Conservation (phyloP, 2,329 filamentous ascomycete species). For the Dichotomopilus funicola region DNA sequence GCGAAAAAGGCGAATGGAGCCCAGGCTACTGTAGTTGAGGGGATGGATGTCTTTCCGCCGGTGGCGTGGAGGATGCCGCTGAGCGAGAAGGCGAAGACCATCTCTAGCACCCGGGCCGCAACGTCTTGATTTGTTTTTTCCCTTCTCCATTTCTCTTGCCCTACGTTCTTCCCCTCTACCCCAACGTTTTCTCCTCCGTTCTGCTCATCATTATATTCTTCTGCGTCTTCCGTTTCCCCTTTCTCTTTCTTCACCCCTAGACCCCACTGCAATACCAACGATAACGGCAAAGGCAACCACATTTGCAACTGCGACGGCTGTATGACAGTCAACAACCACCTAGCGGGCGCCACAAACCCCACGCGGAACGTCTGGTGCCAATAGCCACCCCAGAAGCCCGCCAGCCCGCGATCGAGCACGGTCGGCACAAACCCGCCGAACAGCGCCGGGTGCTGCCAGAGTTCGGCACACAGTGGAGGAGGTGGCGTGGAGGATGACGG, state of each 20-base stretch:
- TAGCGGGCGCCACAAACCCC: conserved; percentile 57
- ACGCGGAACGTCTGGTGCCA: conserved; percentile 90
- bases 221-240: no score
- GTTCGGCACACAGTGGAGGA: conserved; percentile 41
- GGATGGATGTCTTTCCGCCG: conserved; percentile 57
- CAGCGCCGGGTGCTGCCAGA: conserved; percentile 49
- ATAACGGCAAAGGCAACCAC: no score
- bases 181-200: no score
- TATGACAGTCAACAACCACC: conserved; percentile 34
- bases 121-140: no score
- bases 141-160: no score
- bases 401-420: conserved; percentile 63
- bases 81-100: conserved; percentile 52
- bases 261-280: no score
- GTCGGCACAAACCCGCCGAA: conserved; percentile 46
- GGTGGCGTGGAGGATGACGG: conserved; percentile 26
- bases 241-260: no score
- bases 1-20: conserved; percentile 63
- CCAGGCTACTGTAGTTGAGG: conserved; percentile 33
- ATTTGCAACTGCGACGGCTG: no score
- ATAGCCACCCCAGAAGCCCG: conserved; percentile 76
- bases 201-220: no score
- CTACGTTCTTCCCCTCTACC: no score
- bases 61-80: conserved; percentile 64
- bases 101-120: conserved; percentile 11